Evolutionary conservation across 2,329 filamentous ascomycete genomes (phyloP), one percentile per base, ranked within the genome.

Genomic region (Fusarium concolor): DNA sequence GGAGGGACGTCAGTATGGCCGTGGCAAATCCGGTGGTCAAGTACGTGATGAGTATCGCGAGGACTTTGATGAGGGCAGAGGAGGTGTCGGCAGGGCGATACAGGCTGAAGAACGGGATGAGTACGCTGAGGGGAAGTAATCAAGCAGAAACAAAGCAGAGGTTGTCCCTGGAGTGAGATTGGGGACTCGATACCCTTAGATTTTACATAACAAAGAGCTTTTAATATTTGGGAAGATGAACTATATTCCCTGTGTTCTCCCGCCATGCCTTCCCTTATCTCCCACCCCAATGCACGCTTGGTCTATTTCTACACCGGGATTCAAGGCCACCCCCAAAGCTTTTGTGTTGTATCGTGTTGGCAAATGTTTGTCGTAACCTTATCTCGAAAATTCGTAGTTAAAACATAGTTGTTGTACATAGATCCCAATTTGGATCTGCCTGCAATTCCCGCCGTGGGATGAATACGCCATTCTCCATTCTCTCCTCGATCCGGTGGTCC

Each of bases 21-120:
- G 95, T 53, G 95, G 95, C 75, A 97, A 97, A 84, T 97, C 93
- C 63, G 96, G 96, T 61, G 96, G 96, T 6, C 96, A 99, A 82
- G 96, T 99, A 66, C 89, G 96, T 70, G 96, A 99, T 78, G 96
- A 99, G 83, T 99, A 98, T 81, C 89, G 96, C 44, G 93, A 97
- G 79, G 96, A 99, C 82, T 99, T 90, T 77, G 96, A 99, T 77
- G 95, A 97, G 63, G 96, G 96, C 17, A 87, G 96, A 72, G 96
- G 96, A 72, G 96, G 96, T 12, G 89, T 94, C 71, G 95, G 96
- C 42, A 87, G 94, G 68, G 92, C 92, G 57, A 85, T 94, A 62
- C 88, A 89, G 71, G 44, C 60, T 2, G 89, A 92, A 57, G 73
- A 78, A 55, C 63, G 80, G 70, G 74, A 72, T 39, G 78, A 80